Base-by-base conservation (phyloP, 169 alveolate genomes). In the Babesia bovis region DNA sequence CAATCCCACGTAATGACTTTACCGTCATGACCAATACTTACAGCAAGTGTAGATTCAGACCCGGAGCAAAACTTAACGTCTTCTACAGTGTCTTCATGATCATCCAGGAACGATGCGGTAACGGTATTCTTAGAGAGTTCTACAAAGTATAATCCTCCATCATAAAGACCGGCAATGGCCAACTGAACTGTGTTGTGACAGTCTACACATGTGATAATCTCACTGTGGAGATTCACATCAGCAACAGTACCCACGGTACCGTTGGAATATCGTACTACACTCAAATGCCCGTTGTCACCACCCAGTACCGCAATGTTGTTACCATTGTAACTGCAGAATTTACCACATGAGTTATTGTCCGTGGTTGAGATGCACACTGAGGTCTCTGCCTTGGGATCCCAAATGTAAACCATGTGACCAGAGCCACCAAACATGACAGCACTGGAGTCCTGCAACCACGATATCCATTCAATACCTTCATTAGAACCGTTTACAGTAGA, bases 51-150 rank as follows among this genome's bases (percentile, higher is more conserved):
- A 5, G 41, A 51, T 3, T 59, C 12, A 12, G 61, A 36, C 26
- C 66, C 66, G n/a, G 17, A 28, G 65, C 67, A 51, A 40, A 71
- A 71, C 52, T 60, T 19, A 3, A 71, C 82, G 26, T 71, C 12
- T 56, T 71, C 82, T 19, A 71, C 82, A 33, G 82, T 51, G 52
- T 71, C 82, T 28, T 33, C 19, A 56, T 71, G 82, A n/a, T 60
- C 73, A 47, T 26, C 42, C 66, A 56, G 33, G 25, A 60, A 56
- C 13, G 82, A 59, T 1, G 63, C 66, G 19, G 36, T n/a, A 5
- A 71, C 44, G 1, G 28, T 35, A 17, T 28, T 30, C 56, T 59
- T 71, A 9, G 82, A 58, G 1, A 71, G 51, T 19, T 47, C 66
- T 35, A 71, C 73, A 32, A 71, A 59, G 40, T 21, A 55, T 25